Conservation (phyloP, 2,329 filamentous ascomycete genomes). For the Botrytis porri region DNA sequence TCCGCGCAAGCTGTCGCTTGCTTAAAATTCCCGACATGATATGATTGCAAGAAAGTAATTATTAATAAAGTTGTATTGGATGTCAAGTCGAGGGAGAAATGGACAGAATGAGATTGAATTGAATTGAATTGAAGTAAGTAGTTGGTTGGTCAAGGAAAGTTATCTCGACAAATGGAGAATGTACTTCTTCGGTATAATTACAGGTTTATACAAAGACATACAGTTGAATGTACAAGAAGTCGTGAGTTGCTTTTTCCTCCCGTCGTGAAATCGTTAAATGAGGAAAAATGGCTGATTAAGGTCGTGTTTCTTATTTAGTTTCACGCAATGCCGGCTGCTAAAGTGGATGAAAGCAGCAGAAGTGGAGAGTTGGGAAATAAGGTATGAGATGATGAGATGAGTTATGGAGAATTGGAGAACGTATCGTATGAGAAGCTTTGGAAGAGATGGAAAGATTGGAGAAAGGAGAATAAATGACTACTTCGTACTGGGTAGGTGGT, state of each 20-base stretch:
- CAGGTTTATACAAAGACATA: constrained; percentile 30
- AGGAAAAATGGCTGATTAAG: neutral
- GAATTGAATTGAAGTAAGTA: neutral
- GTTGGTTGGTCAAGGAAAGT: constrained; percentile 6
- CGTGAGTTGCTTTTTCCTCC: constrained; percentile 25
- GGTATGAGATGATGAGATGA: constrained; percentile 4
- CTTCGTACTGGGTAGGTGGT: neutral
- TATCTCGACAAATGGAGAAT: constrained; percentile 8
- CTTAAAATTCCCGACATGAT: constrained; percentile 79
- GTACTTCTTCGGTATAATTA: constrained; percentile 23
- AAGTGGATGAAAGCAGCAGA: neutral
- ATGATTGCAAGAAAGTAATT: constrained; percentile 44
- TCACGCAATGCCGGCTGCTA: neutral
- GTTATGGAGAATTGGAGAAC: neutral
- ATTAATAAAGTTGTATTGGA: constrained; percentile 10
- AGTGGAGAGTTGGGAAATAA: neutral
- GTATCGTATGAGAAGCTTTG: neutral
- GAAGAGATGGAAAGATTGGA: neutral
- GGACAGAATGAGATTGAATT: neutral
- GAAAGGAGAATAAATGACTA: neutral
- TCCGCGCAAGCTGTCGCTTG: constrained; percentile 97
- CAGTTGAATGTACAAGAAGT: constrained; percentile 25
- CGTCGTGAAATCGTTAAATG: constrained; percentile 27
- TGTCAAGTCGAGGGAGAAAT: neutral
- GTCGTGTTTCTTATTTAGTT: neutral